Evolutionary conservation across 345 rosid genomes (phyloP), one percentile per base, ranked within the genome.

Genomic region (Zanthoxylum bungeanum): DNA sequence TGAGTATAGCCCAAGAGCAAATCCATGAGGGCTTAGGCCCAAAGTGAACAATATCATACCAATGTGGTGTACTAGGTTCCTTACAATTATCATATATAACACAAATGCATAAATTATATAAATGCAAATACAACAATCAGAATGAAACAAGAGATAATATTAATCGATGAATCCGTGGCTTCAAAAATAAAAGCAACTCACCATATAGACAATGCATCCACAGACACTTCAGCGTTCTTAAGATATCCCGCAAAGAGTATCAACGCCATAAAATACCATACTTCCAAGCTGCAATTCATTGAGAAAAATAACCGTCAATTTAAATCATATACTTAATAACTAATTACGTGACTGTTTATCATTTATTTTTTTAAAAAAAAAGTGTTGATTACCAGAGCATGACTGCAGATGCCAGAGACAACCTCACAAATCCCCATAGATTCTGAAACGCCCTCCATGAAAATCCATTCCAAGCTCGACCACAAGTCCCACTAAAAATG

Each of bases 361-460:
- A n/a, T n/a, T n/a, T n/a, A n/a, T n/a, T n/a, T n/a, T n/a, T n/a
- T n/a, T n/a, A n/a, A n/a, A n/a, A n/a, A n/a, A n/a, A n/a, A n/a
- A n/a, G n/a, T n/a, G n/a, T n/a, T n/a, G n/a, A n/a, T n/a, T n/a
- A 94, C 98, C 98, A 92, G 11, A 92, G 87, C 98, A 94, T 94
- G 1, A 90, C 87, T 9, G 98, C 98, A 0, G 98, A 94, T 14
- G 97, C 97, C 4, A 94, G 71, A 28, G 98, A 94, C 59, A 94
- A 62, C 62, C 77, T 72, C 24, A 88, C 95, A 40, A 92, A 93
- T 6, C 85, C 78, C 94, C 93, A 88, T 1, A 94, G 62, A 59
- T 87, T 79, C 31, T 81, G 89, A 64, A 94, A 94, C 3, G 98
- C 97, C 73, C 90, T 86, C 84, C 73, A 77, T 0, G 98, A 90